Conservation (phyloP, 768 basidiomycete species). For the Chiua virens region DNA sequence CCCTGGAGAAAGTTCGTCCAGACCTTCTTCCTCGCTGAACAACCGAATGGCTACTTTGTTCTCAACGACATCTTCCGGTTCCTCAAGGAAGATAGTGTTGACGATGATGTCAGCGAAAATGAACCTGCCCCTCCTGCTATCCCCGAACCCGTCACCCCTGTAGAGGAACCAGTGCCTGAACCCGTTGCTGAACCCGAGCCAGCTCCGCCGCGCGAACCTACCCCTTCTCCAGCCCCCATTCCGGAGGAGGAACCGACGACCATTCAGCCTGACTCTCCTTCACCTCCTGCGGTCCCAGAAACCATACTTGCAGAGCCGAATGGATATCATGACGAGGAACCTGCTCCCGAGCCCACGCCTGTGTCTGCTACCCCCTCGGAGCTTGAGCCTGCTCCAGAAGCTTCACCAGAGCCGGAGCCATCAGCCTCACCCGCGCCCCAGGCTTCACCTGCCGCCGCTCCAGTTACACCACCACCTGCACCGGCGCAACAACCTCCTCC, state of each 20-base stretch:
- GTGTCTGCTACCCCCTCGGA: slow-evolving; percentile 24
- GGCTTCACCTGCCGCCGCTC: slow-evolving; percentile 18
- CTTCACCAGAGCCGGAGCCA: slow-evolving; percentile 29
- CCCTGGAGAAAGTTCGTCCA: slow-evolving; percentile 99
- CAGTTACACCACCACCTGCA: slow-evolving; percentile 27
- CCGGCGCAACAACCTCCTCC: slow-evolving; percentile 31
- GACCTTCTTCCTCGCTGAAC: slow-evolving; percentile 99
- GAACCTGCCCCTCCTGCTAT: slow-evolving; percentile 35
- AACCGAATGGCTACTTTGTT: slow-evolving; percentile 98
- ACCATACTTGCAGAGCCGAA: slow-evolving; percentile 42
- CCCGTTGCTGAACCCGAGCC: slow-evolving; percentile 32
- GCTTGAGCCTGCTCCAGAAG: slow-evolving; percentile 26
- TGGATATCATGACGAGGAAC: slow-evolving; percentile 37
- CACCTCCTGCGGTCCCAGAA: slow-evolving; percentile 39
- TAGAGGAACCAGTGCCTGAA: slow-evolving; percentile 34
- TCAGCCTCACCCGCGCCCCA: slow-evolving; percentile 23
- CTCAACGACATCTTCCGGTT: slow-evolving; percentile 99
- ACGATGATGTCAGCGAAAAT: slow-evolving; percentile 65
- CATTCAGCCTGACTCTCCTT: slow-evolving; percentile 32
- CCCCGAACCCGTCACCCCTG: slow-evolving; percentile 34
- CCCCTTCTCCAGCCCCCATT: slow-evolving; percentile 28
- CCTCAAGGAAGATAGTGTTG: slow-evolving; percentile 92
- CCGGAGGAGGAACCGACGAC: slow-evolving; percentile 42
- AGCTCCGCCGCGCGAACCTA: slow-evolving; percentile 31
- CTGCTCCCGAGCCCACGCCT: slow-evolving; percentile 31